Percentiles rank a stretch among this genome's conserved stretches.
Conservation (phyloP, 257 asterid genomes). For the Cinchona pubescens region DNA sequence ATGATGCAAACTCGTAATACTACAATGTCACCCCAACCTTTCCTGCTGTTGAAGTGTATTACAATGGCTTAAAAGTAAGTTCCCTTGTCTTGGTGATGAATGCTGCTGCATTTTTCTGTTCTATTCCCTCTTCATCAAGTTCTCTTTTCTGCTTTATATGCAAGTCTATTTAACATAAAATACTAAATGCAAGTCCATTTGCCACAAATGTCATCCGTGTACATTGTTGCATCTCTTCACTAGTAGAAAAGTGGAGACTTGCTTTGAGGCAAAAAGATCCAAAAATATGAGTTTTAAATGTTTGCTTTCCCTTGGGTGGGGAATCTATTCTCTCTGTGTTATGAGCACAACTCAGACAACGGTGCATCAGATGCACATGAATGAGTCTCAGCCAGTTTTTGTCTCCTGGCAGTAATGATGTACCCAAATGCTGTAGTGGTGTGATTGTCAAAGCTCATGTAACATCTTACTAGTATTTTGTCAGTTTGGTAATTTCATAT, state of each 20-base stretch:
- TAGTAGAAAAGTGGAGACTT: neutral
- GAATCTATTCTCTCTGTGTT: neutral
- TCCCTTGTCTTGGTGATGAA: neutral
- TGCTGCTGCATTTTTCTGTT: neutral
- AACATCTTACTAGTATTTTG: neutral
- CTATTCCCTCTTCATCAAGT: neutral
- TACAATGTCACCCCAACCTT: conserved; percentile 41
- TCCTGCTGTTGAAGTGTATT: conserved; percentile 70
- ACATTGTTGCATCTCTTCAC: neutral
- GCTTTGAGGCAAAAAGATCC: neutral
- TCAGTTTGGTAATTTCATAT: neutral
- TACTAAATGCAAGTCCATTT: neutral
- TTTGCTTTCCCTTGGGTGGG: neutral
- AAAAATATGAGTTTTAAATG: neutral
- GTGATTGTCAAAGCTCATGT: neutral
- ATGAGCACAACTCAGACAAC: neutral
- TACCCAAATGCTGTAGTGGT: neutral
- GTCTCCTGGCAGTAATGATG: neutral
- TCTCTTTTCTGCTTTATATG: neutral
- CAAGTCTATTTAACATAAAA: neutral
- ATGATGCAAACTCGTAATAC: conserved; percentile 62
- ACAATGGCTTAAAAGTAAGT: conserved; percentile 73
- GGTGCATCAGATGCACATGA: neutral
- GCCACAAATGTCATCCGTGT: conserved; percentile 3
- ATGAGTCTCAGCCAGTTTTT: neutral